Base-by-base conservation (phyloP, 805 yeast species). In the Sugiyamaella lignohabitans region DNA sequence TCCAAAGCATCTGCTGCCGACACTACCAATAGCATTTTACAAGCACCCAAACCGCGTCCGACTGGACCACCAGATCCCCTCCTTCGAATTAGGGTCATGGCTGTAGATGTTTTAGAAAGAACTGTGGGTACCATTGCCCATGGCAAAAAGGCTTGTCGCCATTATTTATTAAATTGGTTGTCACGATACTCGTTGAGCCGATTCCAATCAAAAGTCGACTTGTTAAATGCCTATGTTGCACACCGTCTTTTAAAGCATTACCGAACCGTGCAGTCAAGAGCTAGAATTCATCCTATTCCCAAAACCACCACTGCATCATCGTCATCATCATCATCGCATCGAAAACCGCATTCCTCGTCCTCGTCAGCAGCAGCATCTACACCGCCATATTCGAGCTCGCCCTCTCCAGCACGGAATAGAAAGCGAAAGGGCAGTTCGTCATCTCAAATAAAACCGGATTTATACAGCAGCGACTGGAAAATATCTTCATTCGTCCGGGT, bases 391-490 rank as follows among this genome's bases (percentile, higher is more conserved):
- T n/a, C 38, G 6, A 27, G 32, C 11, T 18, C 41, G 14, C 37
- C 39, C 8, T 36, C 37, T 3, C 24, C 21, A 16, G 43, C 29
- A 8, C 41, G 49, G 4, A n/a, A 51, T 11, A 48, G 48, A 21
- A 48, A 48, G 46, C 22, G 51, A n/a, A 42, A 48, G 19, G 29
- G 49, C 23, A 48, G 45, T 34, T 21, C 21, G 37, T 17, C 41
- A 21, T 21, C 42, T 5, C 46, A 50, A n/a, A 56, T 61, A 29
- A 53, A 53, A 40, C 60, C 80, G 3, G 74, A 74, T 36, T 79
- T 78, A 54, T 89, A 89, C 61, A 82, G 85, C 0, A 73, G 75
- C 50, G 88, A 86, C 58, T 91, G 96, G 96, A 88, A 83, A 53
- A 67, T 89, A 29, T 69, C 74, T 45, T 72, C 87, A 0, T 87